These are phyloP conservation scores for Pilobolus umbonatus DNA, from an alignment of 192 early-diverging fungal genomes.

Conservation along the genomic window DNA sequence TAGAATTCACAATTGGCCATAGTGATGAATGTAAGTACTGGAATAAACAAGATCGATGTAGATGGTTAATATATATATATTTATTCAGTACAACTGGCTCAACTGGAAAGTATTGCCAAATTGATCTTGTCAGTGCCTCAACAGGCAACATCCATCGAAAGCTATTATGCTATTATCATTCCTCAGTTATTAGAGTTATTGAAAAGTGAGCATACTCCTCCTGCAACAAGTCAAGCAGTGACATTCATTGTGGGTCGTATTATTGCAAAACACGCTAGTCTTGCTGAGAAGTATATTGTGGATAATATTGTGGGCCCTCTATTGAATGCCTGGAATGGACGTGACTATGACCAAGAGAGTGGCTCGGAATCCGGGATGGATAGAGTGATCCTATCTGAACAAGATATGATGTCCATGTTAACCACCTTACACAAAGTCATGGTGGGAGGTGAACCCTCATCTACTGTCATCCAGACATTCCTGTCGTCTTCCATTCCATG, in stretches of 20 bases:
- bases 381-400: slow-evolving; percentile 36
- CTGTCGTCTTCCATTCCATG: slow-evolving; percentile 45
- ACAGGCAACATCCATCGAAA: slow-evolving; percentile 53
- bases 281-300: slow-evolving; percentile 48
- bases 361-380: slow-evolving; percentile 23
- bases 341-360: slow-evolving; percentile 8
- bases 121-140: slow-evolving; percentile 54
- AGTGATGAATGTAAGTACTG: slow-evolving; percentile 36
- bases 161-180: slow-evolving; percentile 46
- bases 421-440: slow-evolving; percentile 49
- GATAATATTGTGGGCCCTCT: slow-evolving; percentile 38
- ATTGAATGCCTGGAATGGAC: slow-evolving; percentile 30
- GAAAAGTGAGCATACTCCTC: slow-evolving; percentile 3
- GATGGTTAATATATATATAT: neutral
- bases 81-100: slow-evolving; percentile 41
- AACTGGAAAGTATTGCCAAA: slow-evolving; percentile 55
- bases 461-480: slow-evolving; percentile 50
- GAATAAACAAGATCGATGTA: neutral
- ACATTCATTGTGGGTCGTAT: slow-evolving; percentile 52
- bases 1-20: slow-evolving; percentile 65
- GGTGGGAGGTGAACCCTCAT: slow-evolving; percentile 56
- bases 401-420: slow-evolving; percentile 40
- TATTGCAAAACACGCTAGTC: slow-evolving; percentile 40
- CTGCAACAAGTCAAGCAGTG: slow-evolving; percentile 30
- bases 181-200: slow-evolving; percentile 40